Evolutionary conservation across 441 rosid species (phyloP).

Genomic region (Isatis lusitanica): DNA sequence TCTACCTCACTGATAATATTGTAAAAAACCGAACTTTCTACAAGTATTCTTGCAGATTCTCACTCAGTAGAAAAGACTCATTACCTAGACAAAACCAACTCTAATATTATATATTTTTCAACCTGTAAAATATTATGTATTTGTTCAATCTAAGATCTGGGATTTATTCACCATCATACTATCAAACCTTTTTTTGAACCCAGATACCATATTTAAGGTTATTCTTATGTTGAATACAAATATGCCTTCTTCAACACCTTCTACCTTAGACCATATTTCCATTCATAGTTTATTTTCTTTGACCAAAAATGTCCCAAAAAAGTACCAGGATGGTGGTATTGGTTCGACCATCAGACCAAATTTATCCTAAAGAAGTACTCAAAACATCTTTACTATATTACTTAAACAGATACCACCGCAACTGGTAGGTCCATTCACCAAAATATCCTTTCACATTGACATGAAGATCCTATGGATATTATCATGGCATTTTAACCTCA

Average conservation of each 20-base stretch:
- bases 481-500: too few species aligned
- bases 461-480: too few species aligned
- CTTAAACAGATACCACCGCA: too few species aligned
- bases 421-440: too few species aligned
- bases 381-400: too few species aligned
- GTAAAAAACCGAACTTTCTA: neutral
- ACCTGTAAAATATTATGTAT: neutral
- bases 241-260: neutral
- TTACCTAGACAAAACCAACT: neutral
- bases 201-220: neutral
- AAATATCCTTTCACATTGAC: too few species aligned
- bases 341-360: too few species aligned
- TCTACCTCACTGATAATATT: neutral
- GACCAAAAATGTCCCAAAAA: neutral
- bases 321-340: too few species aligned
- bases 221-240: neutral
- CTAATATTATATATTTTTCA: neutral
- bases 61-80: neutral
- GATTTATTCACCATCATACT: neutral
- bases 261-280: neutral
- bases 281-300: neutral
- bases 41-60: neutral
- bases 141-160: neutral
- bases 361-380: too few species aligned
- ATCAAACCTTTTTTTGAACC: neutral